Conservation (phyloP, 148 eudicot genomes). For the Hydrangea macrophylla region DNA sequence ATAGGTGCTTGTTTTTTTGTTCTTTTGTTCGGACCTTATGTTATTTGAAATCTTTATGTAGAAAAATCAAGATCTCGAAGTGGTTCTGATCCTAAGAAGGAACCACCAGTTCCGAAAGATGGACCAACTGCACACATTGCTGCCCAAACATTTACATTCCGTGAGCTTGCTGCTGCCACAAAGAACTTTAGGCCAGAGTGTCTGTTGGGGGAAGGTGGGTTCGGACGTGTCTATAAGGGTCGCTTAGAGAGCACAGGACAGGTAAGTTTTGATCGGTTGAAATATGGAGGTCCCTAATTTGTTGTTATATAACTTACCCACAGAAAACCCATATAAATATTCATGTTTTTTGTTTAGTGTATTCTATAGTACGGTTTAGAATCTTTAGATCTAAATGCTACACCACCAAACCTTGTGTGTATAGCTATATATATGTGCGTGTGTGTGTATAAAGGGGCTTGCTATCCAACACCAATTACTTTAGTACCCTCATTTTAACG, state of each 20-base stretch:
- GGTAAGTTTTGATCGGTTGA: constrained; percentile 33
- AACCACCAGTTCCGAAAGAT: constrained; percentile 54
- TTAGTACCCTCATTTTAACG: too few relatives aligned
- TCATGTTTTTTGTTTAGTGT: too few relatives aligned
- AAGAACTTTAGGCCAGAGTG: constrained; percentile 85
- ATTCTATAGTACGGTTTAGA: too few relatives aligned
- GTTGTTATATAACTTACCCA: neutral
- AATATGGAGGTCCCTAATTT: neutral
- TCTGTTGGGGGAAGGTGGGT: constrained; percentile 94
- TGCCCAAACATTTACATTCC: constrained; percentile 90
- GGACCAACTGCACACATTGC: constrained; percentile 80
- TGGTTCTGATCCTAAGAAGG: constrained; percentile 67
- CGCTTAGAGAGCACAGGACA: constrained; percentile 90
- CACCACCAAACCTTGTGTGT: too few relatives aligned
- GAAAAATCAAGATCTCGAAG: constrained; percentile 67
- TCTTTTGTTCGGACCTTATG: neutral
- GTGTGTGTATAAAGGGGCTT: neutral
- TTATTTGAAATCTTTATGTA: constrained; percentile 24
- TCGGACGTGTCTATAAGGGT: constrained; percentile 94
- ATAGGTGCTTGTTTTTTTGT: neutral
- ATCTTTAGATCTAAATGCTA: too few relatives aligned
- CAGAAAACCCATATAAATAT: too few relatives aligned
- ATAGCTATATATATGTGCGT: neutral
- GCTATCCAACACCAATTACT: too few relatives aligned
- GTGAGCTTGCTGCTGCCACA: constrained; percentile 90